phyloP scores from a whole-genome alignment of 31 red algal species.

The Asparagopsis taxiformis region DNA sequence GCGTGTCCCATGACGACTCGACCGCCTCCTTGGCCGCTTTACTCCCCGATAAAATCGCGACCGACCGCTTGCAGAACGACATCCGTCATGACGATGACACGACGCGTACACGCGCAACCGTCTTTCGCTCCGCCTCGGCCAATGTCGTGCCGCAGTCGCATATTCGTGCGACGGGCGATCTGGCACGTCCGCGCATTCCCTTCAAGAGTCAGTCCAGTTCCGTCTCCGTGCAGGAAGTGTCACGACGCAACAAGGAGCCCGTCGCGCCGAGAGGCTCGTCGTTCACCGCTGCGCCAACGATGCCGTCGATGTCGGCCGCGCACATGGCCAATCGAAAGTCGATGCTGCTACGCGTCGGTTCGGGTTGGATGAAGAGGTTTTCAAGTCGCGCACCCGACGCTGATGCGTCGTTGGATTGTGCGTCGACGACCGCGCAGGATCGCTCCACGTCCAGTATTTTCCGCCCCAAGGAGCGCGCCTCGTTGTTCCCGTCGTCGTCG shows the following conservation, averaged over 20 bases:
- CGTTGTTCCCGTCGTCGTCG: conserved; percentile 8
- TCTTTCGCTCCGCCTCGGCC: conserved; percentile 36
- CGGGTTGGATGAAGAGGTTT: not conserved
- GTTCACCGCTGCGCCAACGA: not conserved
- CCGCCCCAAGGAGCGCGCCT: not conserved
- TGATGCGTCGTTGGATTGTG: not conserved
- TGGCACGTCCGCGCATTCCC: conserved; percentile 1
- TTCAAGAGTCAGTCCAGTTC: not conserved
- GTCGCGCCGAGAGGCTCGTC: conserved; percentile 28
- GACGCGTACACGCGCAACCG: conserved; percentile 1
- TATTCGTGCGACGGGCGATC: conserved; percentile 5
- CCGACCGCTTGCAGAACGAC: not conserved
- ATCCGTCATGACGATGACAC: not conserved
- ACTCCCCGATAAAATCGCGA: not conserved
- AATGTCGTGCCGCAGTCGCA: conserved; percentile 25
- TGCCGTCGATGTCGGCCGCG: not conserved
- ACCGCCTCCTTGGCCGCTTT: not conserved
- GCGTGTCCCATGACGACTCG: not conserved
- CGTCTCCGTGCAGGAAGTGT: conserved; percentile 5
- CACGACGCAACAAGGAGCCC: conserved; percentile 12
- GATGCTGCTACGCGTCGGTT: not conserved
- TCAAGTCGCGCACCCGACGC: not conserved
- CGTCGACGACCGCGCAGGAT: not conserved
- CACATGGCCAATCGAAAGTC: not conserved
- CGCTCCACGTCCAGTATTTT: not conserved